A percentile compares a stretch with the other conserved stretches of the same genome.
phyloP scores from a whole-genome alignment of 169 alveolate species.

The Cryptosporidium sp. region DNA sequence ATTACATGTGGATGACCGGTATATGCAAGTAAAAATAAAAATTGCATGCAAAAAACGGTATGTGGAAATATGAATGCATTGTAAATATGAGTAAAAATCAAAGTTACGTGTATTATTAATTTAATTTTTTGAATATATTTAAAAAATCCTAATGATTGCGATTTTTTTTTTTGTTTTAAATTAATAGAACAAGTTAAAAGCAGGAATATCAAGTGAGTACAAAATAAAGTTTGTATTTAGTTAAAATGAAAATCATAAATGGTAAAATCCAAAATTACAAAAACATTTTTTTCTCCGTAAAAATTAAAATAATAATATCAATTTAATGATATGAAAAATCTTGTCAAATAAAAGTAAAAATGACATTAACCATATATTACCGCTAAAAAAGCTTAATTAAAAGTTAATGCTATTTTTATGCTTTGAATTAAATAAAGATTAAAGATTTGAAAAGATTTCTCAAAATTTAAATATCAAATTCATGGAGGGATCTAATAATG shows the following conservation, averaged over 20 bases:
- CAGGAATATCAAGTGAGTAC: not conserved
- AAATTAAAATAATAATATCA: not conserved
- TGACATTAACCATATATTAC: not conserved
- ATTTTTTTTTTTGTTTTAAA: not conserved
- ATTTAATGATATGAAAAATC: not conserved
- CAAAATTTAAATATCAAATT: not conserved
- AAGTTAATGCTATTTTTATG: not conserved
- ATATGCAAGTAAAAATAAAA: constrained; percentile 2
- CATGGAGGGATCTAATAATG: constrained; percentile 44
- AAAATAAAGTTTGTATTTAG: too few species aligned
- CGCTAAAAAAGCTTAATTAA: not conserved
- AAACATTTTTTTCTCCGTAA: not conserved
- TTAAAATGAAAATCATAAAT: too few species aligned
- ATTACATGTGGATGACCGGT: constrained; percentile 34
- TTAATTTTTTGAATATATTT: not conserved
- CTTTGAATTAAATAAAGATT: not conserved
- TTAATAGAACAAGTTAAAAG: not conserved
- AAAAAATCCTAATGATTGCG: not conserved
- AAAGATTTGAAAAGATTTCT: not conserved
- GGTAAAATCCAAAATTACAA: too few species aligned
- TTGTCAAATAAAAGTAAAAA: not conserved
- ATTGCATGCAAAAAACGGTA: constrained; percentile 40
- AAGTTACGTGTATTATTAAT: not conserved
- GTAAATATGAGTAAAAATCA: not conserved
- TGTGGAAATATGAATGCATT: not conserved